Evolutionary conservation across 179 eudicot genomes (phyloP).

Genomic region (Vitellaria paradoxa): DNA sequence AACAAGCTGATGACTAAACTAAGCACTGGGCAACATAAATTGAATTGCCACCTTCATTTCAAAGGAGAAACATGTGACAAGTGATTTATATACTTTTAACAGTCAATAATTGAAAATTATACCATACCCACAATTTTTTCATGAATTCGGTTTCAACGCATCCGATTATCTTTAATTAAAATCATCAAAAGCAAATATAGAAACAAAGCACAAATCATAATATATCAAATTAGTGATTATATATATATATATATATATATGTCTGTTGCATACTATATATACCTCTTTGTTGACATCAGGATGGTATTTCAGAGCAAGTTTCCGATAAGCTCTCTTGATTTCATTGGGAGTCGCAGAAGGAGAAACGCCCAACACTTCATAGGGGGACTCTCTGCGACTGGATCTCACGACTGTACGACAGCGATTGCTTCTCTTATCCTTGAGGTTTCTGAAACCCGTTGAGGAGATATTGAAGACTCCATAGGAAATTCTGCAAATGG

Average conservation of each 20-base stretch:
- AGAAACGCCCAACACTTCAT: conserved; percentile 85
- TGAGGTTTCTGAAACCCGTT: conserved; percentile 26
- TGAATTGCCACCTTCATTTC: neutral
- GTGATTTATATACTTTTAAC: neutral
- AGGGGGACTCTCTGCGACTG: conserved; percentile 72
- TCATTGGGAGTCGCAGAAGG: conserved; percentile 63
- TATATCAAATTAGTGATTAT: conserved; percentile 2
- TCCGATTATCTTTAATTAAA: neutral
- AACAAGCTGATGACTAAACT: neutral
- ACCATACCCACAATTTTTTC: neutral
- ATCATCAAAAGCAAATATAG: neutral
- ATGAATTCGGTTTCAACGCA: neutral
- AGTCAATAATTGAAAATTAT: neutral
- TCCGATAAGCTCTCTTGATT: conserved; percentile 94
- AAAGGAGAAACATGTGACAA: neutral
- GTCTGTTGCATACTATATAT: neutral
- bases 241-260: neutral
- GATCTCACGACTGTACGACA: conserved; percentile 29
- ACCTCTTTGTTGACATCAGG: conserved; percentile 99
- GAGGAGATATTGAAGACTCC: conserved; percentile 24
- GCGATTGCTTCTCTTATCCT: conserved; percentile 18
- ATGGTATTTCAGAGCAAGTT: conserved; percentile 90
- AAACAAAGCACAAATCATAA: neutral
- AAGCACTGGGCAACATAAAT: neutral
- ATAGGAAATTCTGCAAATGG: conserved; percentile 36